Evolutionary conservation across 495 filamentous ascomycete species (phyloP).

Genomic region (Podospora conica): DNA sequence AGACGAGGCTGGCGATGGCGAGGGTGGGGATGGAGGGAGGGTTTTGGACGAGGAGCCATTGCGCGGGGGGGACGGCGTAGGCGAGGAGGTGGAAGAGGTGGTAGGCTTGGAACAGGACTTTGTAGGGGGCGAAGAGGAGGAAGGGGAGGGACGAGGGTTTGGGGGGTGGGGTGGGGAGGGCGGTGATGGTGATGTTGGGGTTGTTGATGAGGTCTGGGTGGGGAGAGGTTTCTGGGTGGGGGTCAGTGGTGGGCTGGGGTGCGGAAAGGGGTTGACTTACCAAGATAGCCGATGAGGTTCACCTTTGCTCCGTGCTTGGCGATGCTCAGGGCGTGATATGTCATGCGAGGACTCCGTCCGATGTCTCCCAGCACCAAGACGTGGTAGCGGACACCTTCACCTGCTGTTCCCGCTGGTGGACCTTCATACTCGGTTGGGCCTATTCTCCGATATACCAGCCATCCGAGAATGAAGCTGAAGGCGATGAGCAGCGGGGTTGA

Average conservation of each 20-base stretch:
- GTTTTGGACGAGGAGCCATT: slow-evolving; percentile 89
- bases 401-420: slow-evolving; percentile 17
- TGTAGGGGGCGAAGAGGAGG: slow-evolving; percentile 71
- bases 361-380: slow-evolving; percentile 98
- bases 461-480: background rate
- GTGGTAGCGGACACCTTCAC: slow-evolving; percentile 50
- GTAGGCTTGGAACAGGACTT: slow-evolving; percentile 75
- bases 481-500: background rate
- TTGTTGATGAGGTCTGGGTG: slow-evolving; percentile 68
- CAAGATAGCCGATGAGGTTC: slow-evolving; percentile 80
- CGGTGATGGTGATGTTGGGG: slow-evolving; percentile 54
- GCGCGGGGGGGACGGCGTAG: slow-evolving; percentile 63
- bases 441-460: slow-evolving; percentile 5
- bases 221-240: slow-evolving; percentile 37
- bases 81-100: slow-evolving; percentile 63
- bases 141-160: slow-evolving; percentile 43
- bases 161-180: slow-evolving; percentile 28
- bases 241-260: background rate
- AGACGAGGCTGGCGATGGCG: slow-evolving; percentile 62
- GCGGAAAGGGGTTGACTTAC: slow-evolving; percentile 37
- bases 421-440: slow-evolving; percentile 19
- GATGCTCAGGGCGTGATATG: slow-evolving; percentile 94
- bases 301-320: slow-evolving; percentile 76
- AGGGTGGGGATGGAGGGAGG: slow-evolving; percentile 93
- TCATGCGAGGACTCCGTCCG: slow-evolving; percentile 94